phyloP scores from a whole-genome alignment of 805 yeast genomes.

The Wickerhamia fluorescens region DNA sequence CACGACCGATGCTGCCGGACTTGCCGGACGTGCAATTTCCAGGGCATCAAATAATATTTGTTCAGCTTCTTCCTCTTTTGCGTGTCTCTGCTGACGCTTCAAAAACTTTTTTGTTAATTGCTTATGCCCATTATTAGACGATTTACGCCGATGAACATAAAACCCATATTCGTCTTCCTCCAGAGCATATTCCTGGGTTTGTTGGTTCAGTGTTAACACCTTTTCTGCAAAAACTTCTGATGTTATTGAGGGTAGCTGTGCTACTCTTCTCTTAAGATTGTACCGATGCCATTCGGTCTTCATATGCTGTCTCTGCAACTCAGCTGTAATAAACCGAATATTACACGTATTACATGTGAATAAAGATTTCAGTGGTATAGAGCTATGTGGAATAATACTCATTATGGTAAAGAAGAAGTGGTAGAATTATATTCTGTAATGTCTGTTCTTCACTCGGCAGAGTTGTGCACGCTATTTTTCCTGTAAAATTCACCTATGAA shows the following conservation, averaged over 20 bases:
- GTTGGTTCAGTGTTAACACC: constrained; percentile 30
- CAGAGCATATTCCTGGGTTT: constrained; percentile 6
- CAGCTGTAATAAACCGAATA: constrained; percentile 73
- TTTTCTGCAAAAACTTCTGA: constrained; percentile 58
- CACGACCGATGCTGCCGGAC: constrained; percentile 49
- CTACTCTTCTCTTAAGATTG: constrained; percentile 89
- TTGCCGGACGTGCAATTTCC: constrained; percentile 33
- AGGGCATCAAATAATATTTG: no score
- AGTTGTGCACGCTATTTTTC: constrained; percentile 1
- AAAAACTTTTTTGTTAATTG: constrained; percentile 35
- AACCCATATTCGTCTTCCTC: constrained; percentile 53
- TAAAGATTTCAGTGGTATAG: constrained; percentile 18
- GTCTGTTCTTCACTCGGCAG: no score
- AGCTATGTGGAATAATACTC: constrained; percentile 15
- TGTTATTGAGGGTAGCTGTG: constrained; percentile 42
- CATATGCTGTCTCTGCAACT: constrained; percentile 87
- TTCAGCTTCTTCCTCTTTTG: constrained; percentile 3
- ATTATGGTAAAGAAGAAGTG: background rate
- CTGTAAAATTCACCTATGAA: no score
- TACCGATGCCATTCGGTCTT: constrained; percentile 98
- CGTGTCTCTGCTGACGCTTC: constrained; percentile 20
- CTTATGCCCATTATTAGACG: constrained; percentile 9
- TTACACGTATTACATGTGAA: constrained; percentile 86
- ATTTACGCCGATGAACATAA: constrained; percentile 24
- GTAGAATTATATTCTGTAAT: background rate